Percentiles rank a stretch among this genome's conserved stretches.
Evolutionary conservation across 139 green algal genomes (phyloP).

Genomic region (Chlamydomonas applanata): DNA sequence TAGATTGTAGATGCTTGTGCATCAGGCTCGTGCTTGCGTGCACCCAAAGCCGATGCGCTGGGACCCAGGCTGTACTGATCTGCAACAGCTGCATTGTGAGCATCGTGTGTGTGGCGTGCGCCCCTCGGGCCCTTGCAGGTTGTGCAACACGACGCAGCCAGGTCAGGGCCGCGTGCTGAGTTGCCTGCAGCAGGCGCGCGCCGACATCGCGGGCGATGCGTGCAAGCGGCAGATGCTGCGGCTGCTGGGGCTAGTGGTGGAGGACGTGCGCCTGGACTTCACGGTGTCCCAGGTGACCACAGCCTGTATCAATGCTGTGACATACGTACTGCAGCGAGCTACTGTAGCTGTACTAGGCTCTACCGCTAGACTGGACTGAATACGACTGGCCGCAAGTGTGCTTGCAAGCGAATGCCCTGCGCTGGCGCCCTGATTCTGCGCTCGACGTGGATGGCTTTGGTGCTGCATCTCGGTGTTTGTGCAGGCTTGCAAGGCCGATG

Average conservation of each 20-base stretch:
- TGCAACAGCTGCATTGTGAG: neutral
- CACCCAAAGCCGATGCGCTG: too few species aligned
- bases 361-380: too few species aligned
- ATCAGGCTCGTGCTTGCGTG: too few species aligned
- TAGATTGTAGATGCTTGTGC: too few species aligned
- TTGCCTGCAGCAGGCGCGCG: constrained; percentile 26
- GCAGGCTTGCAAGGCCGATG: constrained; percentile 36
- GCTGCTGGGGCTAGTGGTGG: constrained; percentile 39
- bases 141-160: constrained; percentile 4
- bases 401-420: too few species aligned
- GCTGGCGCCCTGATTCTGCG: too few species aligned
- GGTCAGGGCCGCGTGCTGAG: constrained; percentile 40
- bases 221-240: constrained; percentile 45
- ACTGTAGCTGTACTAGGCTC: too few species aligned
- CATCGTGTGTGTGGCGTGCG: neutral
- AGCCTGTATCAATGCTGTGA: neutral
- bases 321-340: neutral
- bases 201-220: neutral
- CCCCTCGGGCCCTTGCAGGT: neutral
- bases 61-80: neutral
- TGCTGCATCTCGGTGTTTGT: too few species aligned
- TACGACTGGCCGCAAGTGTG: constrained; percentile 6
- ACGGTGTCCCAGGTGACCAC: constrained; percentile 6
- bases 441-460: too few species aligned
- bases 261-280: constrained; percentile 44